These are phyloP conservation scores for Xylaria sp. DNA, from an alignment of 2,329 filamentous ascomycete species.

Conservation along the genomic window DNA sequence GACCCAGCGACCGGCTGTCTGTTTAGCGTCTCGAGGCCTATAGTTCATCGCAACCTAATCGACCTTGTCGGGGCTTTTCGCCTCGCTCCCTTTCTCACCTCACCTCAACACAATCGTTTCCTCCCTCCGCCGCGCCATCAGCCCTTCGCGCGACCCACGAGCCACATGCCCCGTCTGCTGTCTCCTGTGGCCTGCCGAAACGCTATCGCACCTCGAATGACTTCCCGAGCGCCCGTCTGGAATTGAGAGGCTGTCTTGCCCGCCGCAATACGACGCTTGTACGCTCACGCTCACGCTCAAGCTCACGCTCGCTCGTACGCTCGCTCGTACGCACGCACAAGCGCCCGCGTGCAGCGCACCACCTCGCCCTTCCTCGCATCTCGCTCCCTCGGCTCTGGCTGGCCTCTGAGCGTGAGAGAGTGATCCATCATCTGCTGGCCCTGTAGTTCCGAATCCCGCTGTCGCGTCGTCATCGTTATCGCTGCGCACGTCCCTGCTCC, in stretches of 20 bases:
- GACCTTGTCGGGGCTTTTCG: slow-evolving; percentile 36
- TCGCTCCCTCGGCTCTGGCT: slow-evolving; percentile 11
- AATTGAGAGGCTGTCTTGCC: slow-evolving; percentile 27
- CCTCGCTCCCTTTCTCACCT: slow-evolving; percentile 34
- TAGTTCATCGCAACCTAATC: slow-evolving; percentile 35
- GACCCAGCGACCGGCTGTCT: slow-evolving; percentile 13
- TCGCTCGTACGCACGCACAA: no score
- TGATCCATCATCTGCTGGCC: slow-evolving; percentile 13
- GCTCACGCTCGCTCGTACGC: slow-evolving; percentile 4
- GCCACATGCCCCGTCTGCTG: slow-evolving; percentile 33
- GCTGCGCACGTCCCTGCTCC: slow-evolving; percentile 21
- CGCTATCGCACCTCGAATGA: slow-evolving; percentile 17
- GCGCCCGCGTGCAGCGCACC: slow-evolving; percentile 21
- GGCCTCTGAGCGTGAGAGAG: neutral
- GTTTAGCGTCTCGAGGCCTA: slow-evolving; percentile 2
- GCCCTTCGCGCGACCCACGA: slow-evolving; percentile 34
- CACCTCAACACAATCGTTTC: slow-evolving; percentile 8
- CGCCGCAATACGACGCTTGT: slow-evolving; percentile 10
- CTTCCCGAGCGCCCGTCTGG: neutral
- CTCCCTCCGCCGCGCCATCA: slow-evolving; percentile 33
- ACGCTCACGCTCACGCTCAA: no score
- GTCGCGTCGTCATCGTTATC: slow-evolving; percentile 27
- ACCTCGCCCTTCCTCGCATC: neutral
- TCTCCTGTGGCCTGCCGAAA: slow-evolving; percentile 19
- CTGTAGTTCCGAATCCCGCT: neutral